Percentiles rank a stretch among this genome's conserved stretches.
Conservation (phyloP, 2,329 filamentous ascomycete species). For the Diaporthe sp. region DNA sequence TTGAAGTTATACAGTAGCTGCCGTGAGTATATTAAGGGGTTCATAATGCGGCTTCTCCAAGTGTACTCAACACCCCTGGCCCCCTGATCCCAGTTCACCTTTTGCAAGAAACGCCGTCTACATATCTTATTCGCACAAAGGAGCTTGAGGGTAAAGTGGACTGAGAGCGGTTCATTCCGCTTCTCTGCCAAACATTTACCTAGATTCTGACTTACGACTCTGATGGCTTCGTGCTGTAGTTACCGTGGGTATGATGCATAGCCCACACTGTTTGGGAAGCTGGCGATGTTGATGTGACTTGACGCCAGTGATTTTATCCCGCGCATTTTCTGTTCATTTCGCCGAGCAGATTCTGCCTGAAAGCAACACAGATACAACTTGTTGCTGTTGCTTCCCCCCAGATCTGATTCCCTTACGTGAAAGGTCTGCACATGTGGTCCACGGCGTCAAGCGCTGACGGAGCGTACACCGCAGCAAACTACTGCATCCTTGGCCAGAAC, state of each 20-base stretch:
- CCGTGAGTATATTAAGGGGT: slow-evolving; percentile 18
- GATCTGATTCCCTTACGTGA: background rate
- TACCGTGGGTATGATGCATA: background rate
- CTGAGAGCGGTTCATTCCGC: background rate
- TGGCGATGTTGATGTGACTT: background rate
- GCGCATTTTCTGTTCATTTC: too few species aligned
- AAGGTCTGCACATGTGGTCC: background rate
- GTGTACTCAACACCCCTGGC: background rate
- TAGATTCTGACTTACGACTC: background rate
- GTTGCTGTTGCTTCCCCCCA: background rate
- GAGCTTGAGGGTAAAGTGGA: background rate
- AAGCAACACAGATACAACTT: background rate
- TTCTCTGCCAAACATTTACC: background rate
- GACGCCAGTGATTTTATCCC: too few species aligned
- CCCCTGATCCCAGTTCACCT: background rate
- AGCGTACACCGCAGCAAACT: background rate
- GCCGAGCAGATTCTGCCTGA: background rate
- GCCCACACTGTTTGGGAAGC: background rate
- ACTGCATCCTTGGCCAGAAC: background rate
- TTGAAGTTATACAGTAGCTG: background rate
- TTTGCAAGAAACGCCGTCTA: background rate
- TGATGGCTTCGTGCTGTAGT: background rate
- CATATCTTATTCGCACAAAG: too few species aligned
- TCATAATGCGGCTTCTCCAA: background rate
- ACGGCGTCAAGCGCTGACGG: background rate